Base-by-base conservation (phyloP, 202 grass and related monocot genomes). In the Cymbopogon flexuosus region DNA sequence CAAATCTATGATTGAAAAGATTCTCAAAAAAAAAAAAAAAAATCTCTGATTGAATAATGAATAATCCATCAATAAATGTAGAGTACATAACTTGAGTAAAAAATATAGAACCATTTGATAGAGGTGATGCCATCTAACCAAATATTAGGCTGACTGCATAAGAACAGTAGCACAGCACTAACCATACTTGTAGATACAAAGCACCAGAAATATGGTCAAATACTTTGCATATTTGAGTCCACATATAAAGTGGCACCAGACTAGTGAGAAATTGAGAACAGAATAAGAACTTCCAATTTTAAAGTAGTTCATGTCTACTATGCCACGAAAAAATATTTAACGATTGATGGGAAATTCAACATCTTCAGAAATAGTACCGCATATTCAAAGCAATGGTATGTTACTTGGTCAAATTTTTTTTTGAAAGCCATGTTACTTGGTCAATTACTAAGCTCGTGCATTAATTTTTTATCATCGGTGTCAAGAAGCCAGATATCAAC, bases 371-470 rank as follows among this genome's bases (percentile, higher is more conserved):
- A 69, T 12, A 68, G 47, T 27, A 58, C 39, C 47, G 19, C 13
- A 30, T 8, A 56, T 68, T 58, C 70, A 61, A 10, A 30, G 24
- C 46, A 79, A 79, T 54, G 34, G 67, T 14, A 43, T 79, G 36
- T 24, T 51, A 66, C n/a, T 45, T 58, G 29, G 68, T 85, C 56
- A 43, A 47, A n/a, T n/a, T n/a, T n/a, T n/a, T n/a, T n/a, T n/a
- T n/a, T n/a, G n/a, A n/a, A n/a, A n/a, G n/a, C n/a, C n/a, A 43
- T 79, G 36, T 24, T 51, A 66, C n/a, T 45, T 58, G 29, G 68
- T 85, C 56, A 43, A 47, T 16, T 78, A 31, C 69, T 65, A 58
- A 45, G 40, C 33, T 3, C 27, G 15, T 56, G 22, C 13, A 65
- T 33, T 63, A 14, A 72, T 51, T 34, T 34, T n/a, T 39, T 45